A percentile compares a stretch with the other conserved stretches of the same genome.
phyloP scores from a whole-genome alignment of 164 flowering plant genomes.

The Berberis vulgaris region DNA sequence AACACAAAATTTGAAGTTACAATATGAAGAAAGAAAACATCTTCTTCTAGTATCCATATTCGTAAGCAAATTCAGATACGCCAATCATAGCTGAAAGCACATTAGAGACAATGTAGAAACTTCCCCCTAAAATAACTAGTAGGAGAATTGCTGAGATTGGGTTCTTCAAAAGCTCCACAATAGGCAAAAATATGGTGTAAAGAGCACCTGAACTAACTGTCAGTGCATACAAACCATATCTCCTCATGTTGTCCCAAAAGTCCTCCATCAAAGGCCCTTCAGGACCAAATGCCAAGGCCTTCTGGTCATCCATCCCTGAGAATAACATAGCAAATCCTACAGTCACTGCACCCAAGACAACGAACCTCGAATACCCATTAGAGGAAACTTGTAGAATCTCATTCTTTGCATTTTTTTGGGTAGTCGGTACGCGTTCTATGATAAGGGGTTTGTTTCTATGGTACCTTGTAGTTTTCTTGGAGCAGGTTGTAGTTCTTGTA shows the following conservation, averaged over 20 bases:
- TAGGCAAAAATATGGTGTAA: constrained; percentile 58
- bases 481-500: constrained; percentile 4
- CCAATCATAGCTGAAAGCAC: constrained; percentile 80
- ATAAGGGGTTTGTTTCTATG: constrained; percentile 3
- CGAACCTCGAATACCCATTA: constrained; percentile 24
- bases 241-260: constrained; percentile 89
- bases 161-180: constrained; percentile 64
- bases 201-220: constrained; percentile 86
- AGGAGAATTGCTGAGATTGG: constrained; percentile 75
- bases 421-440: background rate
- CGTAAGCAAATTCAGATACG: constrained; percentile 59
- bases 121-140: constrained; percentile 46
- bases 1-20: background rate
- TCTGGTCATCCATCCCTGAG: constrained; percentile 38
- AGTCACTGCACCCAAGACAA: constrained; percentile 44
- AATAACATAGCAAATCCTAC: constrained; percentile 43
- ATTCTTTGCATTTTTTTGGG: constrained; percentile 1
- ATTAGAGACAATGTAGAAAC: constrained; percentile 53
- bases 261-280: constrained; percentile 92
- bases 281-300: constrained; percentile 78
- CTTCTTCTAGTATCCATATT: constrained; percentile 42
- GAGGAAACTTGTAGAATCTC: constrained; percentile 4
- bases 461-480: background rate
- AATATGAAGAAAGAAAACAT: background rate
- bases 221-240: constrained; percentile 65